These are phyloP conservation scores for Solanum habrochaites DNA, from an alignment of 257 asterid genomes.

Conservation along the genomic window DNA sequence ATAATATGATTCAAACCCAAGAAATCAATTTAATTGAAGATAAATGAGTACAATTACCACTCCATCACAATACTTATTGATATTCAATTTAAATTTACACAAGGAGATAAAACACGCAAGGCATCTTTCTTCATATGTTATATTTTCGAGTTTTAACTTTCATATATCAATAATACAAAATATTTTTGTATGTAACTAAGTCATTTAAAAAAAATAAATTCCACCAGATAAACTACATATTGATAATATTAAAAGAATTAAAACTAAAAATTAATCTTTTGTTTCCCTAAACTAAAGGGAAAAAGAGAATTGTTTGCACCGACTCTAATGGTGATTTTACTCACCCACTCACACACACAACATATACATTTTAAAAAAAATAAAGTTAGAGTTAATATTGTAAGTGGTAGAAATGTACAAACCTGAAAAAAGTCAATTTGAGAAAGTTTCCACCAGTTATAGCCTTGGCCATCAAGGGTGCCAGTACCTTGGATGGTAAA, in stretches of 20 bases:
- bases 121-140: too few species aligned
- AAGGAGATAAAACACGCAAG: not conserved
- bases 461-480: constrained; percentile 71
- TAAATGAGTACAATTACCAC: not conserved
- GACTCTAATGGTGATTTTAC: not conserved
- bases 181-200: not conserved
- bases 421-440: constrained; percentile 24
- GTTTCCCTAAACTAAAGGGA: not conserved
- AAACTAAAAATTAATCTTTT: not conserved
- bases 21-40: not conserved
- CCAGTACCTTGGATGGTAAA: constrained; percentile 75
- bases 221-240: too few species aligned
- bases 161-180: not conserved
- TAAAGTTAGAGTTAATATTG: not conserved
- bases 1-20: not conserved
- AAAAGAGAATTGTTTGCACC: not conserved
- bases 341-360: not conserved
- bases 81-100: not conserved
- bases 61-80: not conserved
- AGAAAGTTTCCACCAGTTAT: constrained; percentile 63
- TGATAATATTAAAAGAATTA: too few species aligned
- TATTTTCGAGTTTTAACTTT: not conserved
- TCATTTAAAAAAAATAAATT: not conserved
- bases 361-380: not conserved
- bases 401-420: not conserved